Percentiles rank a stretch among this genome's conserved stretches.
Conservation (phyloP, 2,329 filamentous ascomycete genomes). For the Corniculantispora saksenae region DNA sequence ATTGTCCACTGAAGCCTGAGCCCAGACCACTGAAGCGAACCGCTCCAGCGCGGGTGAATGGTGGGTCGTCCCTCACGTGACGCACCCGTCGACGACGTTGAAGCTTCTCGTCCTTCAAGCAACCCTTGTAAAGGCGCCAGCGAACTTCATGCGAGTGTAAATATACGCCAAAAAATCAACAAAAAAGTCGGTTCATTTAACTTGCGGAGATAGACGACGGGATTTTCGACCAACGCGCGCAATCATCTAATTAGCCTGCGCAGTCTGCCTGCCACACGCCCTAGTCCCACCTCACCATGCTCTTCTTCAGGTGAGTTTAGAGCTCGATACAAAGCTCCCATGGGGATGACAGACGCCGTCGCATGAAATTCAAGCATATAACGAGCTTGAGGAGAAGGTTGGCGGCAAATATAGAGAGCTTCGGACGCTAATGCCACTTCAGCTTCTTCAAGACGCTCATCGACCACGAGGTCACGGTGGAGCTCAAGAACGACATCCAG, state of each 20-base stretch:
- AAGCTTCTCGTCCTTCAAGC: not conserved
- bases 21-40: not conserved
- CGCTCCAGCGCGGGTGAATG: not conserved
- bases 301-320: conserved; percentile 45
- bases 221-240: not conserved
- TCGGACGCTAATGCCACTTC: conserved; percentile 9
- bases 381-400: too few species aligned
- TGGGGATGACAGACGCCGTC: not conserved
- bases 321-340: not conserved
- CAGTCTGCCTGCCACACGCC: not conserved
- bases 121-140: not conserved
- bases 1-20: not conserved
- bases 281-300: conserved; percentile 35
- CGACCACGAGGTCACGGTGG: conserved; percentile 94
- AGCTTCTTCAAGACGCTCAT: conserved; percentile 99
- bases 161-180: not conserved
- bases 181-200: too few species aligned
- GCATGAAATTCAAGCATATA: too few species aligned
- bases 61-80: conserved; percentile 14
- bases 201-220: too few species aligned
- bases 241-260: not conserved
- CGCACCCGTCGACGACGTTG: not conserved
- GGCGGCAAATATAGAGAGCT: not conserved
- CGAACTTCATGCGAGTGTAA: not conserved
- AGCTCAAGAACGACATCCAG: conserved; percentile 99